These are phyloP conservation scores for Acacia pycnantha DNA, from an alignment of 331 rosid genomes.

Conservation along the genomic window DNA sequence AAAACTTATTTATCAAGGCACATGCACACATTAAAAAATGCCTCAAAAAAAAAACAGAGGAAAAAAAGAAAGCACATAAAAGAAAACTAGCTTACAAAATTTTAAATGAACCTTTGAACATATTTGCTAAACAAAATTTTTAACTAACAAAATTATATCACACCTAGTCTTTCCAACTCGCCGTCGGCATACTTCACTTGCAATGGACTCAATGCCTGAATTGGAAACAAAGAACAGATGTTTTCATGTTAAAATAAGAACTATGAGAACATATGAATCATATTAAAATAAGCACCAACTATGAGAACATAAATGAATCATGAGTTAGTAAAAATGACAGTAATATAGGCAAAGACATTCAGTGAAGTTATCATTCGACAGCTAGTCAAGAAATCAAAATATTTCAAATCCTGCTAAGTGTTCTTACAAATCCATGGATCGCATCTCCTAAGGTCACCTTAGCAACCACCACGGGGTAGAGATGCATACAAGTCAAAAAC, in stretches of 20 bases:
- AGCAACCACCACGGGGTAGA: conserved; percentile 39
- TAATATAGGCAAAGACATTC: background rate
- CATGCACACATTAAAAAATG: background rate
- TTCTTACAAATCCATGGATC: conserved; percentile 13
- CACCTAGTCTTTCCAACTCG: conserved; percentile 99
- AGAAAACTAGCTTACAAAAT: conserved; percentile 4
- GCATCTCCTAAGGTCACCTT: conserved; percentile 34
- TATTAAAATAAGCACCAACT: too few relatives aligned
- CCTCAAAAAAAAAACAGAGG: background rate
- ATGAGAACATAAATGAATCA: background rate
- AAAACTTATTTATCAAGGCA: conserved; percentile 29
- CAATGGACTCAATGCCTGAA: conserved; percentile 98
- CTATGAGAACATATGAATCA: conserved; percentile 20
- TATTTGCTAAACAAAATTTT: conserved; percentile 26
- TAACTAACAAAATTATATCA: conserved; percentile 27
- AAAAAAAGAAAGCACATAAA: background rate
- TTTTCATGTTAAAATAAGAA: conserved; percentile 35
- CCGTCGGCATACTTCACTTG: conserved; percentile 99
- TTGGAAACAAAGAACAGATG: conserved; percentile 39
- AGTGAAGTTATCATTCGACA: background rate
- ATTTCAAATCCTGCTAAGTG: background rate
- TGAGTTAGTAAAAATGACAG: too few relatives aligned
- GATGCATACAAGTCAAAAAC: conserved; percentile 37
- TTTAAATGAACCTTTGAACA: conserved; percentile 24
- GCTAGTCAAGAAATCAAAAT: conserved; percentile 15